A percentile compares a stretch with the other conserved stretches of the same genome.
phyloP scores from a whole-genome alignment of 495 filamentous ascomycete genomes.

The Penicillium silybi region DNA sequence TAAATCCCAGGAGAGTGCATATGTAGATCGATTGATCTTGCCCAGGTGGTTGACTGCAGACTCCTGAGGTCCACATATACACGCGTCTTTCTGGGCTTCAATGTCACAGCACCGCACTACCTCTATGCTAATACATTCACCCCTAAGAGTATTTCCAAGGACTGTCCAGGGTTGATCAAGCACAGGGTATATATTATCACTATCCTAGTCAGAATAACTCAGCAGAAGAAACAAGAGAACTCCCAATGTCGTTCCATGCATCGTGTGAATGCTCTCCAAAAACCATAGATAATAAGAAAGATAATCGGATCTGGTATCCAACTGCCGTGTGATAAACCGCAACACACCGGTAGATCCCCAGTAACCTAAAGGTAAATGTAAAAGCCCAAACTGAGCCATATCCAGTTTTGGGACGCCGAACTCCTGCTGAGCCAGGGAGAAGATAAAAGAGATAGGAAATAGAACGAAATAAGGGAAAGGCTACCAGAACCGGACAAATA shows the following conservation, averaged over 20 bases:
- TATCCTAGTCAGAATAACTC: slow-evolving; percentile 15
- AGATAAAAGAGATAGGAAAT: slow-evolving; percentile 3
- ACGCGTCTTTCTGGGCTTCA: too few species aligned
- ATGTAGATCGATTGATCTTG: too few species aligned
- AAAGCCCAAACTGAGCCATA: not conserved
- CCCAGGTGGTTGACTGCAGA: too few species aligned
- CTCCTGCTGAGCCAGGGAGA: slow-evolving; percentile 13
- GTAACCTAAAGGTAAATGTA: not conserved
- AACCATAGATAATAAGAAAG: slow-evolving; percentile 6
- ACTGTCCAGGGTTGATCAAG: not conserved
- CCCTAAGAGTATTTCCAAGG: too few species aligned
- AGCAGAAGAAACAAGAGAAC: slow-evolving; percentile 8
- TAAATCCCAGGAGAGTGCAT: too few species aligned
- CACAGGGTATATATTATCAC: slow-evolving; percentile 28
- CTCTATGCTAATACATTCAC: too few species aligned
- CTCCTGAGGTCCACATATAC: too few species aligned
- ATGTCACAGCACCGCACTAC: too few species aligned
- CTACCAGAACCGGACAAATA: not conserved
- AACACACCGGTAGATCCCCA: not conserved
- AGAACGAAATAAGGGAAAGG: not conserved
- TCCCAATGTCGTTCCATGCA: slow-evolving; percentile 17
- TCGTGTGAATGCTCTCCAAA: slow-evolving; percentile 17
- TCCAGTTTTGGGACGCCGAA: slow-evolving; percentile 20
- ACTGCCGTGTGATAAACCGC: not conserved
- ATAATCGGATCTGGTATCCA: not conserved